Conservation (phyloP, 805 yeast genomes). For the Cephaloascus fragrans region DNA sequence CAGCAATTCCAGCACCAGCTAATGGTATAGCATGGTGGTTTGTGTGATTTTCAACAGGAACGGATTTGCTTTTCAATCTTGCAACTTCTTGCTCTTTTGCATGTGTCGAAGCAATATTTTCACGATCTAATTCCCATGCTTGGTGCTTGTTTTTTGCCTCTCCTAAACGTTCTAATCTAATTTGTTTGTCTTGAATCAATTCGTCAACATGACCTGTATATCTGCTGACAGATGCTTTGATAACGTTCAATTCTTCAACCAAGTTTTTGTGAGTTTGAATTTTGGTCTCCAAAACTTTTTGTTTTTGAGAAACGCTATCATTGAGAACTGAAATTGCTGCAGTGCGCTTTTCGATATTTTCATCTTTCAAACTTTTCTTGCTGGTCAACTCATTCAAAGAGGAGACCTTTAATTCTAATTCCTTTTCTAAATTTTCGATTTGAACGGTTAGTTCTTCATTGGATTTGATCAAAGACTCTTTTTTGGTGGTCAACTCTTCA, state of each 20-base stretch:
- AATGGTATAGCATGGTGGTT: constrained; percentile 7
- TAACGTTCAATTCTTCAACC: constrained; percentile 30
- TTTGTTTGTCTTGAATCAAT: constrained; percentile 27
- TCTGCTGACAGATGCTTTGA: constrained; percentile 31
- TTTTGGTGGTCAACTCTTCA: constrained; percentile 17
- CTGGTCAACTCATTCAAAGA: constrained; percentile 33
- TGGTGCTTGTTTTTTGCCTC: constrained; percentile 29
- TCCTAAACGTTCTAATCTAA: constrained; percentile 21
- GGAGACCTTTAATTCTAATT: constrained; percentile 30
- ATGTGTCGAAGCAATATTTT: constrained; percentile 30
- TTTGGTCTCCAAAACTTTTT: constrained; percentile 25
- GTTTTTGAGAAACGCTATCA: constrained; percentile 21
- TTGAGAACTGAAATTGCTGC: constrained; percentile 31
- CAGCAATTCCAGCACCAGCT: constrained; percentile 8
- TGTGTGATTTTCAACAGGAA: constrained; percentile 7
- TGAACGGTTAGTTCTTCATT: constrained; percentile 29
- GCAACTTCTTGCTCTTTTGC: constrained; percentile 36
- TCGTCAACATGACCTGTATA: constrained; percentile 31
- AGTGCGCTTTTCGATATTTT: constrained; percentile 10
- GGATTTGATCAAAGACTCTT: constrained; percentile 31
- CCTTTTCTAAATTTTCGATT: constrained; percentile 25
- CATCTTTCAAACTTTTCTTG: constrained; percentile 28
- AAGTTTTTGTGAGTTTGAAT: constrained; percentile 25
- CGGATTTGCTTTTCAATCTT: constrained; percentile 21
- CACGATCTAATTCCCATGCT: constrained; percentile 37